Conservation (phyloP, 306 rosid species). For the Mimosa pudica region DNA sequence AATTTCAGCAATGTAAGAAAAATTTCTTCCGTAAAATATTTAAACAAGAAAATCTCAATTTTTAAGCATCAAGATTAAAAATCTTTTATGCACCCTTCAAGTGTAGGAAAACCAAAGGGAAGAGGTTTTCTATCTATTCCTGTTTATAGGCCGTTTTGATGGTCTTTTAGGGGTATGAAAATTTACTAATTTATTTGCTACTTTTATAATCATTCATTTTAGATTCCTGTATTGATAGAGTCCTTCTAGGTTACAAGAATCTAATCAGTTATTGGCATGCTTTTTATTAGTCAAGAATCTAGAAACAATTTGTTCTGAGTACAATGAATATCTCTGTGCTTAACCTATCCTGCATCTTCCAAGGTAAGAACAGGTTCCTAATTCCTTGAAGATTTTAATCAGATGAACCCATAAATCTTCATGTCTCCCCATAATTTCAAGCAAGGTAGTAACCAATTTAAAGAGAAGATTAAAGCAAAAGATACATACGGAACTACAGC, state of each 20-base stretch:
- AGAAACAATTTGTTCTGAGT: neutral
- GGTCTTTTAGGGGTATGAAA: no score
- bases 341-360: neutral
- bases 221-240: neutral
- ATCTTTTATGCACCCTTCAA: neutral
- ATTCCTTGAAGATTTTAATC: neutral
- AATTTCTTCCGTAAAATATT: neutral
- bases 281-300: neutral
- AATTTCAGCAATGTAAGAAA: slow-evolving; percentile 9
- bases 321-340: neutral
- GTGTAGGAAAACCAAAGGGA: neutral
- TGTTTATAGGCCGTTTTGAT: no score
- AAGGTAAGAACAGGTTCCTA: neutral
- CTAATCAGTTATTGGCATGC: no score
- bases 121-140: neutral
- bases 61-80: neutral
- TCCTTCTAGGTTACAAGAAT: neutral
- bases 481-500: slow-evolving; percentile 86
- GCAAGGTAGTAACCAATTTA: neutral
- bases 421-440: neutral
- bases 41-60: neutral
- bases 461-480: neutral
- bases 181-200: neutral
- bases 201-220: no score
- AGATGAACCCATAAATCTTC: neutral